Evolutionary conservation across 305 asterid genomes (phyloP).

Genomic region (Fraxinus velutina): DNA sequence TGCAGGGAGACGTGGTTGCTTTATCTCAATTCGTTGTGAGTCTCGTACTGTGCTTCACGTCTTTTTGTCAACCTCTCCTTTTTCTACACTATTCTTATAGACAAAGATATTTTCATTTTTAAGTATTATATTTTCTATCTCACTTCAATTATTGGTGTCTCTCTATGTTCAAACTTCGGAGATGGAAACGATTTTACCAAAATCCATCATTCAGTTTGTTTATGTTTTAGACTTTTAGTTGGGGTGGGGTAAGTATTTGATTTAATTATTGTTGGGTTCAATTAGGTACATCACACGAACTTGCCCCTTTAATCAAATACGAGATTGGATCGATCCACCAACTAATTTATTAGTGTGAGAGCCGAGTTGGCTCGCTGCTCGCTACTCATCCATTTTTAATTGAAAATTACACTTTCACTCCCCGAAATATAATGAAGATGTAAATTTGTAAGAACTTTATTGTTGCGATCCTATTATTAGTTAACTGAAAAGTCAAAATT

Average conservation of each 20-base stretch:
- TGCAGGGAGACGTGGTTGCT: neutral
- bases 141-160: neutral
- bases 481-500: too few species aligned
- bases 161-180: neutral
- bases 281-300: neutral
- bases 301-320: neutral
- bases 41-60: neutral
- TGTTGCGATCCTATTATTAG: too few species aligned
- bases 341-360: too few species aligned
- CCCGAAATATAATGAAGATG: too few species aligned
- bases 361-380: neutral
- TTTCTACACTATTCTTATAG: neutral
- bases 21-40: neutral
- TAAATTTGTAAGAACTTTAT: too few species aligned
- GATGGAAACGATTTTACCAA: slow-evolving; percentile 4
- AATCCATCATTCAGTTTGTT: neutral
- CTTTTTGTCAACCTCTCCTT: neutral
- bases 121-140: neutral
- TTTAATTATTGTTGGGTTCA: neutral
- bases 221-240: neutral
- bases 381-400: neutral
- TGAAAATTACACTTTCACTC: neutral
- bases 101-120: neutral
- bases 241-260: neutral
- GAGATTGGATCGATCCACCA: neutral